Percentiles rank a stretch among this genome's conserved stretches.
Conservation (phyloP, 129 eudicot genomes). For the Saposhnikovia divaricata region DNA sequence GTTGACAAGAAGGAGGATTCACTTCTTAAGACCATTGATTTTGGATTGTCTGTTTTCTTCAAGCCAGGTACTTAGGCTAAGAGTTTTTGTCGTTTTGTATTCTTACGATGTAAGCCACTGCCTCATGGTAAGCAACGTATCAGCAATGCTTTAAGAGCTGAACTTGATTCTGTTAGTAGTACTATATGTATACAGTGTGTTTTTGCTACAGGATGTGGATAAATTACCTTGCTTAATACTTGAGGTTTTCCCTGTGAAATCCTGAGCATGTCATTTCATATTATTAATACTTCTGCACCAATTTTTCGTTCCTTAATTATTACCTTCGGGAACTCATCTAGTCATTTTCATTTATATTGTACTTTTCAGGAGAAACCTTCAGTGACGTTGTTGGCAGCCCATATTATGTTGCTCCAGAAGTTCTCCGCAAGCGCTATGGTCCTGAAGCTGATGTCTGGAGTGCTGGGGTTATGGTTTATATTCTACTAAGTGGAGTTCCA, state of each 20-base stretch:
- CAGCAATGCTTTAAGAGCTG: background rate
- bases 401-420: slow-evolving; percentile 94
- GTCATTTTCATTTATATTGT: slow-evolving; percentile 1
- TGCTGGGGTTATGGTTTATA: slow-evolving; percentile 86
- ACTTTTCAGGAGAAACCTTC: slow-evolving; percentile 58
- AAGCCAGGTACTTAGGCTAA: slow-evolving; percentile 61
- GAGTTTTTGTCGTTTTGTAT: background rate
- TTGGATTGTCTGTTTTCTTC: slow-evolving; percentile 81
- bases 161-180: background rate
- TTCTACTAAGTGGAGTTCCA: slow-evolving; percentile 78
- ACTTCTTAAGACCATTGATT: slow-evolving; percentile 84
- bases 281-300: background rate
- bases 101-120: background rate
- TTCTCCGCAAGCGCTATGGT: slow-evolving; percentile 74
- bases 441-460: slow-evolving; percentile 98
- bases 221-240: background rate
- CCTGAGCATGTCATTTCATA: background rate
- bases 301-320: slow-evolving; percentile 5
- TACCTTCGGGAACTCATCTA: background rate
- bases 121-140: background rate
- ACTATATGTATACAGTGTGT: background rate
- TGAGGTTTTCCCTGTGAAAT: background rate
- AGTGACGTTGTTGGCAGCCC: slow-evolving; percentile 93
- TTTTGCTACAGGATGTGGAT: background rate
- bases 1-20: slow-evolving; percentile 86